Percentiles rank a stretch among this genome's conserved stretches.
Conservation (phyloP, 2,329 filamentous ascomycete species). For the Aspergillus neotritici region DNA sequence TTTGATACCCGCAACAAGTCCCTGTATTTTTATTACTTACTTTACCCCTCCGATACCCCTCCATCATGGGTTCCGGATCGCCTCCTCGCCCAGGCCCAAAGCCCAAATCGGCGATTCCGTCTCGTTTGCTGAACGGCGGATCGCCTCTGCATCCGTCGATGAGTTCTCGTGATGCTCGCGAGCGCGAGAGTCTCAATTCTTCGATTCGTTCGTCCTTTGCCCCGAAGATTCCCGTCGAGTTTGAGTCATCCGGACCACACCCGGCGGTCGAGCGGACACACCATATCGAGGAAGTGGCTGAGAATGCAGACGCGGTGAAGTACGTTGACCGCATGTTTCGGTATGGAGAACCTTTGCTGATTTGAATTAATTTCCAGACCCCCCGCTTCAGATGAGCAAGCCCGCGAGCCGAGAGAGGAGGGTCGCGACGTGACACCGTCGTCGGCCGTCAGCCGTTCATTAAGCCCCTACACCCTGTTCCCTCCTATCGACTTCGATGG, state of each 20-base stretch:
- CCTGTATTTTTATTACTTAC: not conserved
- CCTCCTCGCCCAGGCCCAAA: slow-evolving; percentile 40
- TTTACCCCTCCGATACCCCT: not conserved
- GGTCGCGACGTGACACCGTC: slow-evolving; percentile 47
- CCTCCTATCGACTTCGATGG: slow-evolving; percentile 50
- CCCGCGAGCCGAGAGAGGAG: slow-evolving; percentile 51
- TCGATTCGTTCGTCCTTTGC: slow-evolving; percentile 56
- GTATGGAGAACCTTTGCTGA: not conserved
- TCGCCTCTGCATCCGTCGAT: slow-evolving; percentile 47
- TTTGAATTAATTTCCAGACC: slow-evolving; percentile 14
- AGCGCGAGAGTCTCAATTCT: slow-evolving; percentile 53
- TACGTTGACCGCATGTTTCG: slow-evolving; percentile 12
- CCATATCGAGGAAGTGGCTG: slow-evolving; percentile 14
- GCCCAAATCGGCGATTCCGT: slow-evolving; percentile 50
- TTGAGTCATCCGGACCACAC: slow-evolving; percentile 20
- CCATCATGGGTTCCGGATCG: slow-evolving; percentile 42
- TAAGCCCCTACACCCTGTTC: slow-evolving; percentile 46
- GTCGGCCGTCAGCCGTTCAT: slow-evolving; percentile 46
- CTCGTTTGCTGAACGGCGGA: slow-evolving; percentile 53
- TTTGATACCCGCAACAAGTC: not conserved
- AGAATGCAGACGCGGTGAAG: slow-evolving; percentile 19
- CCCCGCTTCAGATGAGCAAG: slow-evolving; percentile 42
- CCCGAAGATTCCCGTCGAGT: slow-evolving; percentile 30
- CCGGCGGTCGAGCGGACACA: slow-evolving; percentile 1
- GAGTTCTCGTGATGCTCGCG: slow-evolving; percentile 47